Conservation (phyloP, 78 protist species). For the Emiliania huxleyi region DNA sequence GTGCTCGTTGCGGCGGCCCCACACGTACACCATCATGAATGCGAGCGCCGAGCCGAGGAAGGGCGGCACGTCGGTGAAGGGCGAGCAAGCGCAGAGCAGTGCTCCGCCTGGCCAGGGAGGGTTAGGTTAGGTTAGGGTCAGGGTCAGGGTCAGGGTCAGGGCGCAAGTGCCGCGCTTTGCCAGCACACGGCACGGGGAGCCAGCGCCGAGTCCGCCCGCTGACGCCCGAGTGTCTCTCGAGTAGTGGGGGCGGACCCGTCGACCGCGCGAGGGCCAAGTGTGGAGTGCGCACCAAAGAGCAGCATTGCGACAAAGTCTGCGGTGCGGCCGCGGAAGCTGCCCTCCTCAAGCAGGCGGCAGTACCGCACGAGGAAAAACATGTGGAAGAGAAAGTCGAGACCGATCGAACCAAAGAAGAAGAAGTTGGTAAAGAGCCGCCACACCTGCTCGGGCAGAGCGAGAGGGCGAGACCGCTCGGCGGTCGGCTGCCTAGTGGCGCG, state of each 20-base stretch:
- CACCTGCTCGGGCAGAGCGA: neutral
- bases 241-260: no score
- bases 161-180: no score
- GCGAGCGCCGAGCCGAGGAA: slow-evolving; percentile 69
- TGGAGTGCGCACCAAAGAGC: slow-evolving; percentile 44
- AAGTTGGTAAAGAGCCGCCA: slow-evolving; percentile 66
- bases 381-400: slow-evolving; percentile 60
- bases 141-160: no score
- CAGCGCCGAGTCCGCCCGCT: no score
- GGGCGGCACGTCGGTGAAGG: neutral
- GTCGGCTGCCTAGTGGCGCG: no score
- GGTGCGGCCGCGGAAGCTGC: slow-evolving; percentile 45
- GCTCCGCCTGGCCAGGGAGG: neutral
- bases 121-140: no score
- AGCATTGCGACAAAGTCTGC: slow-evolving; percentile 56
- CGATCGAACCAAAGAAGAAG: slow-evolving; percentile 48
- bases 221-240: no score
- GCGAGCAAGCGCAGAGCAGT: slow-evolving; percentile 10
- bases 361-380: slow-evolving; percentile 70
- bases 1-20: slow-evolving; percentile 49
- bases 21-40: slow-evolving; percentile 69
- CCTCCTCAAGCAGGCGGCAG: slow-evolving; percentile 55
- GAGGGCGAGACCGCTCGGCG: no score
- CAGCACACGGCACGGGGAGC: no score
- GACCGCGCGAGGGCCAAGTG: neutral